Base-by-base conservation (phyloP, 805 yeast genomes). In the Saturnispora hagleri region DNA sequence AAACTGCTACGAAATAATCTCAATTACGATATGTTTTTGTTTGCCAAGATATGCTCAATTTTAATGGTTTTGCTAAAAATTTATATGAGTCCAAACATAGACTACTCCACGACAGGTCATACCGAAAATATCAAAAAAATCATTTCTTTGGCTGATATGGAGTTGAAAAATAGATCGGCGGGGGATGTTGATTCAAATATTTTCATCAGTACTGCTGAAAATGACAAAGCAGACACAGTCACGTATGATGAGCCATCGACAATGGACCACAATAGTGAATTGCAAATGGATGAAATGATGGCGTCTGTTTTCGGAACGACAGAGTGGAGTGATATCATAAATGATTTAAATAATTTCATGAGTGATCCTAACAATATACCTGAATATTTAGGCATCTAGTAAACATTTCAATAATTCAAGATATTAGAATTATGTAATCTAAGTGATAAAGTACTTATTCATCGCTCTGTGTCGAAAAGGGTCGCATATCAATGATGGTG, bases 31-130 rank as follows among this genome's bases (percentile, higher is more conserved):
- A 34, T 40, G 17, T 49, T 49, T 18, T 9, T 43, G n/a, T 22
- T 49, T n/a, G 47, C 43, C 5, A 49, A 43, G 36, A 12, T 49
- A 17, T 49, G 43, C 28, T 43, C 47, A 20, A 18, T 49, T 3
- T 35, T 20, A 24, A 22, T 49, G 38, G 31, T 49, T 17, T 27
- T 49, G 8, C 35, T 49, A 17, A 49, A 35, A 13, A 43, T 49
- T 24, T 36, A 24, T 38, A 31, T 28, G 18, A 31, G 26, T n/a
- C n/a, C 44, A 20, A 49, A 27, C 15, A 43, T 27, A 7, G 15
- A 33, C 15, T 38, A 43, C 15, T 24, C 26, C 13, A 41, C 34
- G 5, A 17, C 28, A 17, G 15, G 24, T 8, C 27, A 49, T 13
- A 20, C 26, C 8, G 43, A 36, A 43, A 12, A 35, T 9, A 42